A percentile compares a stretch with the other conserved stretches of the same genome.
Evolutionary conservation across 1,284 basidiomycete species (phyloP).

Genomic region (Pyrrhoderma noxium): DNA sequence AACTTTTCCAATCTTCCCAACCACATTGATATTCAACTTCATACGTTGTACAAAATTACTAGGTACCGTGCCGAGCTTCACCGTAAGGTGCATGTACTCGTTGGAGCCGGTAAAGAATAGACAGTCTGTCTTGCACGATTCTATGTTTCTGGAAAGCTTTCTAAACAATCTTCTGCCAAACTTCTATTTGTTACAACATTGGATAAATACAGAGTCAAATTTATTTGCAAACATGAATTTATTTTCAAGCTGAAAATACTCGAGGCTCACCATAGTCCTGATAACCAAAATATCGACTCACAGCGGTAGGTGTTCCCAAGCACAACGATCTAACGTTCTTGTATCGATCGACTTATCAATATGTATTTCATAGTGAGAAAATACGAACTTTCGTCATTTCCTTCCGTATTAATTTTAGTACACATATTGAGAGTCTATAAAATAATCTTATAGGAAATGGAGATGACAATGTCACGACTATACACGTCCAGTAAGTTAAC

Average conservation of each 20-base stretch:
- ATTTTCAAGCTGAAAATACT: constrained; percentile 16
- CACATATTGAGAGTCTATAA: constrained; percentile 9
- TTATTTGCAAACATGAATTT: constrained; percentile 20
- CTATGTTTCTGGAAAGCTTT: constrained; percentile 16
- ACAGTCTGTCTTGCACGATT: constrained; percentile 16
- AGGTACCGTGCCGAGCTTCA: constrained; percentile 12
- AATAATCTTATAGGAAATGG: constrained; percentile 10
- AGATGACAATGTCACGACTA: constrained; percentile 5
- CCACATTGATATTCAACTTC: constrained; percentile 19
- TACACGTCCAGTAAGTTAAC: constrained; percentile 9
- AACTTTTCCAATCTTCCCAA: no score
- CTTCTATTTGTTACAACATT: constrained; percentile 17
- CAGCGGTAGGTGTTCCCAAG: constrained; percentile 5
- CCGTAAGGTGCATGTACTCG: constrained; percentile 6
- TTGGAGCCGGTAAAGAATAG: constrained; percentile 9
- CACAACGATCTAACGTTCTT: background rate
- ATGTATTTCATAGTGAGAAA: constrained; percentile 4
- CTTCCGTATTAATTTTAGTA: constrained; percentile 18
- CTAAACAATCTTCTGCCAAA: constrained; percentile 8
- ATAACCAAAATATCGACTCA: constrained; percentile 6
- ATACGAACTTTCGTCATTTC: constrained; percentile 12
- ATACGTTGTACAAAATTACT: constrained; percentile 18
- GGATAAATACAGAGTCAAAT: constrained; percentile 14
- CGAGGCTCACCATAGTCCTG: constrained; percentile 19
- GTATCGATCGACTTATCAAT: no score